Percentiles rank a stretch among this genome's conserved stretches.
Evolutionary conservation across 495 filamentous ascomycete species (phyloP).

Genomic region (Daldinia childiae): DNA sequence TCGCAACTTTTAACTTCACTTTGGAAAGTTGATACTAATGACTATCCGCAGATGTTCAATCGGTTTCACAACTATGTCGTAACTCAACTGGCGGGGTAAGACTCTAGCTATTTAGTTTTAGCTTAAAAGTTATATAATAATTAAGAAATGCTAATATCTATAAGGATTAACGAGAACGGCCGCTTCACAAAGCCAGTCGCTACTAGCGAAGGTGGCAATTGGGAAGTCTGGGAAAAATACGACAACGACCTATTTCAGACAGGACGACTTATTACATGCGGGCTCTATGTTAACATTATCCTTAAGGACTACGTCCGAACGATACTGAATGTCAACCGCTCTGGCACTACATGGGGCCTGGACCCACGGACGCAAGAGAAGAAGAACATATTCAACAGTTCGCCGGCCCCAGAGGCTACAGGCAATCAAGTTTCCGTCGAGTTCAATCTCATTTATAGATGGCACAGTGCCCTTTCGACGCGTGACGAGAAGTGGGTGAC

Average conservation of each 20-base stretch:
- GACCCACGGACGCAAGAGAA: conserved; percentile 72
- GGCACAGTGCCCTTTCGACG: conserved; percentile 71
- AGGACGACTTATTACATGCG: conserved; percentile 78
- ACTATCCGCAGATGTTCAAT: conserved; percentile 61
- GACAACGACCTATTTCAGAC: conserved; percentile 90
- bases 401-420: conserved; percentile 61
- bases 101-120: background rate
- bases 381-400: conserved; percentile 65
- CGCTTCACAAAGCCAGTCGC: conserved; percentile 70
- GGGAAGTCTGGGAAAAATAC: conserved; percentile 73
- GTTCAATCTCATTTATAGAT: conserved; percentile 71
- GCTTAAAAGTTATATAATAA: background rate
- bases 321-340: conserved; percentile 80
- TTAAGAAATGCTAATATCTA: conserved; percentile 1
- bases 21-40: background rate
- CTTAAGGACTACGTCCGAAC: conserved; percentile 85
- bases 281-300: conserved; percentile 86
- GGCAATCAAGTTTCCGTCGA: conserved; percentile 83
- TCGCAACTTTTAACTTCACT: no score
- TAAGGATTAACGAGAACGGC: conserved; percentile 73
- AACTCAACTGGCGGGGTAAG: conserved; percentile 64
- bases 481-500: conserved; percentile 72
- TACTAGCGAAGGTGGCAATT: conserved; percentile 55
- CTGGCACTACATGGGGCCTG: conserved; percentile 80
- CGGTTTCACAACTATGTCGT: conserved; percentile 86